Evolutionary conservation across 345 rosid species (phyloP).

Genomic region (Moricandia moricandioides): DNA sequence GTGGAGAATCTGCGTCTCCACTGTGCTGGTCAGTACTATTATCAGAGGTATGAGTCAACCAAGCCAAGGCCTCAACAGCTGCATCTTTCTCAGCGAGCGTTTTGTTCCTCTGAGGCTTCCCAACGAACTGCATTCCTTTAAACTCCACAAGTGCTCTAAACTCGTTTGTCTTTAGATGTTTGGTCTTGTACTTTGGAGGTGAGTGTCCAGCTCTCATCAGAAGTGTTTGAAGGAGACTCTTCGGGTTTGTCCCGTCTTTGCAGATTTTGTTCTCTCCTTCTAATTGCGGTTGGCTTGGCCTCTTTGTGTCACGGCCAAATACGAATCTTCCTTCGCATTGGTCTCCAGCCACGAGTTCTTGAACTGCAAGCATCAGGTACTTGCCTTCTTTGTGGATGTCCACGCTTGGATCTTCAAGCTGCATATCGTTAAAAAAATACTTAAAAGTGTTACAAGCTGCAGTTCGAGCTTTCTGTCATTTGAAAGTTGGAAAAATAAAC

Average conservation of each 20-base stretch:
- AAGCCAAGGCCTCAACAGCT: constrained; percentile 91
- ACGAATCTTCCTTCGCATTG: constrained; percentile 96
- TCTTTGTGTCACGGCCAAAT: constrained; percentile 78
- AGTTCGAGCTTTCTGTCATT: neutral
- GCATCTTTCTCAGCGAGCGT: constrained; percentile 96
- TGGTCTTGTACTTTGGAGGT: constrained; percentile 93
- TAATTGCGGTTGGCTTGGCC: constrained; percentile 44
- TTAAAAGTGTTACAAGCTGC: constrained; percentile 3
- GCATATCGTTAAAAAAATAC: constrained; percentile 12
- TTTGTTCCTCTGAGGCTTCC: constrained; percentile 89
- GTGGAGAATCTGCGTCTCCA: constrained; percentile 41
- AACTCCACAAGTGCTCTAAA: constrained; percentile 90
- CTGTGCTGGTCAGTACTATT: constrained; percentile 37
- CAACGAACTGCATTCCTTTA: constrained; percentile 97
- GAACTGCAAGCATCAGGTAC: constrained; percentile 84
- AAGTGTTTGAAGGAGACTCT: constrained; percentile 89
- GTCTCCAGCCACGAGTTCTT: constrained; percentile 89
- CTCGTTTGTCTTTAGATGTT: constrained; percentile 92
- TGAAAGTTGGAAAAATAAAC: neutral
- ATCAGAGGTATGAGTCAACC: constrained; percentile 86
- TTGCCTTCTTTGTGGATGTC: constrained; percentile 91
- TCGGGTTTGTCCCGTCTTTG: constrained; percentile 87
- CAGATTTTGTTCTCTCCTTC: constrained; percentile 52
- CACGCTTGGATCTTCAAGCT: constrained; percentile 73
- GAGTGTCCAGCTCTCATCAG: constrained; percentile 96